phyloP scores from a whole-genome alignment of 106 monocot genomes.

The Hemerocallis citrina region DNA sequence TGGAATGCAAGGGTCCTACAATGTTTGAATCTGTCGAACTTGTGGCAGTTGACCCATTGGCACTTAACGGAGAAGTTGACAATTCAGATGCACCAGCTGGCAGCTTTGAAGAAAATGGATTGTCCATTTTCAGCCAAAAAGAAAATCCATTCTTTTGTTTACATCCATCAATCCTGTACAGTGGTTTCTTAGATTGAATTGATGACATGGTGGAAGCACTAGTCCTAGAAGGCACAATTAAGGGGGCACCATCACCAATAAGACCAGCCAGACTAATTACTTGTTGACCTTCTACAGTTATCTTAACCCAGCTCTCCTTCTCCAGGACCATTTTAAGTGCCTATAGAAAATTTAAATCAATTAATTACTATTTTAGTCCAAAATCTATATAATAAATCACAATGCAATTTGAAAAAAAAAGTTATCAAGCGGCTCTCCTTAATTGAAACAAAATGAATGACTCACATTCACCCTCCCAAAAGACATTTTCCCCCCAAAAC shows the following conservation, averaged over 20 bases:
- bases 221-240: conserved; percentile 40
- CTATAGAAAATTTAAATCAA: conserved; percentile 20
- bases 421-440: too few species aligned
- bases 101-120: conserved; percentile 63
- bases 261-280: conserved; percentile 88
- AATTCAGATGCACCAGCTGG: conserved; percentile 40
- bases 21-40: conserved; percentile 28
- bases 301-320: conserved; percentile 84
- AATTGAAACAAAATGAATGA: background rate
- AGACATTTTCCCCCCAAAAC: background rate
- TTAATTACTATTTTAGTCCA: conserved; percentile 1
- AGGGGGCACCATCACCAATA: conserved; percentile 89
- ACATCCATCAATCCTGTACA: conserved; percentile 14
- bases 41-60: conserved; percentile 26
- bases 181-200: conserved; percentile 28
- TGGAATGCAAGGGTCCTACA: conserved; percentile 22
- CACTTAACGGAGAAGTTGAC: conserved; percentile 14
- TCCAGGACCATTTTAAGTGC: conserved; percentile 94
- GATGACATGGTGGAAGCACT: conserved; percentile 18
- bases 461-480: background rate
- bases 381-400: background rate
- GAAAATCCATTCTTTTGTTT: conserved; percentile 68
- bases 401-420: background rate
- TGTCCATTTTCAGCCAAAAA: conserved; percentile 60
- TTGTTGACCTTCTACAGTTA: conserved; percentile 56